Evolutionary conservation across 2,329 filamentous ascomycete species (phyloP).

Genomic region (Diplodia intermedia): DNA sequence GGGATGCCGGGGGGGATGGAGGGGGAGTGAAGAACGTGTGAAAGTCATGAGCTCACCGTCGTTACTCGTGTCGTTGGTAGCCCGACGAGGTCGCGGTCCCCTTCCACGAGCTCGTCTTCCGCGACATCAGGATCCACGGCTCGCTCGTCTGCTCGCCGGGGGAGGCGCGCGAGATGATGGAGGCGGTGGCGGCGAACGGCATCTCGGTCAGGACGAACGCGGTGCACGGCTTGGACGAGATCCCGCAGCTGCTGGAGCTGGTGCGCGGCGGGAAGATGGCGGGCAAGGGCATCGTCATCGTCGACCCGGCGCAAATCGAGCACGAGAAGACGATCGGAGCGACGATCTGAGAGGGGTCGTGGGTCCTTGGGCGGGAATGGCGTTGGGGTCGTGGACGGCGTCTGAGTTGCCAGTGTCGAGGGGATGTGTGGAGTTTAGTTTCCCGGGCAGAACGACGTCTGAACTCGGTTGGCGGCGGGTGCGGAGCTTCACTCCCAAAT

Average conservation of each 20-base stretch:
- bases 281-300: constrained; percentile 62
- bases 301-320: constrained; percentile 58
- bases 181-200: constrained; percentile 54
- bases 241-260: constrained; percentile 59
- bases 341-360: background rate
- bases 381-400: background rate
- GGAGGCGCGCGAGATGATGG: constrained; percentile 58
- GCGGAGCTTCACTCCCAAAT: background rate
- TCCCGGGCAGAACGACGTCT: background rate
- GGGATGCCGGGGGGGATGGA: no score
- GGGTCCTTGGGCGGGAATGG: no score
- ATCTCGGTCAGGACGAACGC: constrained; percentile 59
- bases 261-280: constrained; percentile 61
- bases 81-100: constrained; percentile 50
- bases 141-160: constrained; percentile 53
- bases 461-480: background rate
- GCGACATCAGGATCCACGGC: constrained; percentile 60
- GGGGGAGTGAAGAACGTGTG: no score
- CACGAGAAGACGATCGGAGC: constrained; percentile 35
- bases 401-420: background rate
- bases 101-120: constrained; percentile 59
- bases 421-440: background rate
- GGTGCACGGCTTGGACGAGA: constrained; percentile 61
- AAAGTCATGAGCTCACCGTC: background rate
- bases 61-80: constrained; percentile 33